phyloP scores from a whole-genome alignment of 108 stramenopile genomes.

The Mediolabrus comicus region DNA sequence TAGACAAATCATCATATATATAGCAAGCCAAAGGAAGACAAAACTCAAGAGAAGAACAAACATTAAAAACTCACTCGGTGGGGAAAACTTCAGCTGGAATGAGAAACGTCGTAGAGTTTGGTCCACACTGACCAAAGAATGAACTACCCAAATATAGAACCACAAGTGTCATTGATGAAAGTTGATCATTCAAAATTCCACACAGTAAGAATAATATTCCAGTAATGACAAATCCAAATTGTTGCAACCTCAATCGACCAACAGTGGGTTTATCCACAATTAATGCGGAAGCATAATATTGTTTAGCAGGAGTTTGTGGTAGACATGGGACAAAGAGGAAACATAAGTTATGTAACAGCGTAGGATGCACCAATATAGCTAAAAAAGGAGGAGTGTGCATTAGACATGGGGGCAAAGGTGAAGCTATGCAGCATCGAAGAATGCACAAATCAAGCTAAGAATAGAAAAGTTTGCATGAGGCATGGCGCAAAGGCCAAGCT shows the following conservation, averaged over 20 bases:
- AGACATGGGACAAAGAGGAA: too few species aligned
- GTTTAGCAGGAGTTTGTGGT: too few species aligned
- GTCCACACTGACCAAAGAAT: conserved; percentile 78
- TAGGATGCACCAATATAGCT: too few species aligned
- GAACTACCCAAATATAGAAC: conserved; percentile 60
- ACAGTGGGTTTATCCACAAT: conserved; percentile 59
- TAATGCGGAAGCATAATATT: conserved; percentile 66
- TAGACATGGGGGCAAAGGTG: too few species aligned
- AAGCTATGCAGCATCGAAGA: too few species aligned
- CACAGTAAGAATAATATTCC: conserved; percentile 65
- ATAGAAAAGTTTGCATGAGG: too few species aligned
- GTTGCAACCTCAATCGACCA: conserved; percentile 62
- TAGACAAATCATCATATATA: neutral
- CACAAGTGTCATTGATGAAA: conserved; percentile 50
- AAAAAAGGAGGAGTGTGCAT: too few species aligned
- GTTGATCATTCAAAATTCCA: conserved; percentile 46
- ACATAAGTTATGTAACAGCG: too few species aligned
- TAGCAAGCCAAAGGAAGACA: too few species aligned
- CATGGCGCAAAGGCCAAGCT: too few species aligned
- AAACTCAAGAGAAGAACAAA: neutral
- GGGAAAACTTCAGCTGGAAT: conserved; percentile 61
- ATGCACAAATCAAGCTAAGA: too few species aligned
- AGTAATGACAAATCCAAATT: conserved; percentile 60
- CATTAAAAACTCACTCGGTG: neutral
- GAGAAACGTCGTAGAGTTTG: conserved; percentile 75